Evolutionary conservation across 2,329 filamentous ascomycete species (phyloP), one percentile per base, ranked within the genome.

Genomic region (Mycogone perniciosa): DNA sequence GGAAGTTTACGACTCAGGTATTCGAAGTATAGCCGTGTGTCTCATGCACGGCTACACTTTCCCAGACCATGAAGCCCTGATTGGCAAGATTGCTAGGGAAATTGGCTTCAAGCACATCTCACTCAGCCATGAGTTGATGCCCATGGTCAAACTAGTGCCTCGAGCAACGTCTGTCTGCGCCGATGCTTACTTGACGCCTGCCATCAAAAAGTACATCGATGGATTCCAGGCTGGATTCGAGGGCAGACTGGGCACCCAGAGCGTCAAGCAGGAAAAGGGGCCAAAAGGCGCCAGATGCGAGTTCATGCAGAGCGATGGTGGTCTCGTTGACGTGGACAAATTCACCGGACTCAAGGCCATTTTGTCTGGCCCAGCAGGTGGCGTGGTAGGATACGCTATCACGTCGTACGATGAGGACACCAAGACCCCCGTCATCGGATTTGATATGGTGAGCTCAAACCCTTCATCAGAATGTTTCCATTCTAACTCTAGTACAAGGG

Each of bases 21-120:
- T 95, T 59, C 78, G 79, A 55, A 95, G 88, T 64, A 85, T 96
- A 58, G 90, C 91, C 3, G 89, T 96, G 2, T 95, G 89, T 60
- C 71, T 96, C 53, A 91, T 96, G 84, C 91, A 96, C 64, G 87
- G 86, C 4, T 96, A 96, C 64, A 95, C 89, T 0, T 96, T 89
- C 62, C 89, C 89, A 1, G 81, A 87, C 45, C 91, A 96, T 60
- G 91, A 96, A 64, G 82, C 84, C 1, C 63, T 89, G 39, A 76
- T 96, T 7, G 89, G 89, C 11, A 79, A 76, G 57, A 72, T 96
- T 44, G 91, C 91, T 1, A 77, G 75, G 52, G 85, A 93, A 11
- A 84, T 95, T 57, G 91, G 91, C 1, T 72, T 72, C 47, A 70
- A 80, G 51, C 89, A 96, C 66, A 84, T 96, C 55, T 91, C 86